Conservation (phyloP, 2,329 filamentous ascomycete species). For the Didymosphaeria variabile region DNA sequence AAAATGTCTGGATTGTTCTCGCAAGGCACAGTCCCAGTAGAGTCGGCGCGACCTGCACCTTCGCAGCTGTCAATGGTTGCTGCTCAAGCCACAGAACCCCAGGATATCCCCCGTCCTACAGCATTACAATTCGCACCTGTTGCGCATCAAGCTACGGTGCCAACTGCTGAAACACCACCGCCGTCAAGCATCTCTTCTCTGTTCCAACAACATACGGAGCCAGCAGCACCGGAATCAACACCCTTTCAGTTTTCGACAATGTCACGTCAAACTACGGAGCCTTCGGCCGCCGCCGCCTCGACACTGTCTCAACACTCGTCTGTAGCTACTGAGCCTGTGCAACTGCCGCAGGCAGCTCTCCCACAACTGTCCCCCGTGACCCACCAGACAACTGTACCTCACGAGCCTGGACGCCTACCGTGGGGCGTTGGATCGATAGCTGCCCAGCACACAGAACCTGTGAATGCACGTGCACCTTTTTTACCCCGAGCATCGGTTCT, state of each 20-base stretch:
- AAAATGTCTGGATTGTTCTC: constrained; percentile 38
- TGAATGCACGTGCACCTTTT: constrained; percentile 21
- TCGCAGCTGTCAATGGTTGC: constrained; percentile 33
- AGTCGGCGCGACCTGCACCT: constrained; percentile 24
- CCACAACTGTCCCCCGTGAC: constrained; percentile 19
- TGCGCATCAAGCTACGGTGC: constrained; percentile 36
- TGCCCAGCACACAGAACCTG: constrained; percentile 41
- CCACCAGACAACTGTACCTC: constrained; percentile 24
- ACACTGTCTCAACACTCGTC: constrained; percentile 14
- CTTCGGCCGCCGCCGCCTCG: constrained; percentile 15
- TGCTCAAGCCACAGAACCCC: constrained; percentile 37
- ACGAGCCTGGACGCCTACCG: constrained; percentile 25
- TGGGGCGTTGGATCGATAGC: constrained; percentile 33
- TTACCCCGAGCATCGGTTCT: constrained; percentile 30
- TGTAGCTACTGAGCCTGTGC: constrained; percentile 29
- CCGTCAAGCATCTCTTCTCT: constrained; percentile 9
- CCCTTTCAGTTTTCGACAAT: constrained; percentile 31
- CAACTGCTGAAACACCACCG: constrained; percentile 17
- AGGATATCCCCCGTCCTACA: constrained; percentile 24
- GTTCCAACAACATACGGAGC: constrained; percentile 34
- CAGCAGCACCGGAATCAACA: constrained; percentile 24
- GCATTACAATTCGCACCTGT: constrained; percentile 30
- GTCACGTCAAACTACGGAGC: constrained; percentile 35
- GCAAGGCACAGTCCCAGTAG: constrained; percentile 38
- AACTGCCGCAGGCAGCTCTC: constrained; percentile 16